Evolutionary conservation across 345 rosid species (phyloP).

Genomic region (Litchi chinensis): DNA sequence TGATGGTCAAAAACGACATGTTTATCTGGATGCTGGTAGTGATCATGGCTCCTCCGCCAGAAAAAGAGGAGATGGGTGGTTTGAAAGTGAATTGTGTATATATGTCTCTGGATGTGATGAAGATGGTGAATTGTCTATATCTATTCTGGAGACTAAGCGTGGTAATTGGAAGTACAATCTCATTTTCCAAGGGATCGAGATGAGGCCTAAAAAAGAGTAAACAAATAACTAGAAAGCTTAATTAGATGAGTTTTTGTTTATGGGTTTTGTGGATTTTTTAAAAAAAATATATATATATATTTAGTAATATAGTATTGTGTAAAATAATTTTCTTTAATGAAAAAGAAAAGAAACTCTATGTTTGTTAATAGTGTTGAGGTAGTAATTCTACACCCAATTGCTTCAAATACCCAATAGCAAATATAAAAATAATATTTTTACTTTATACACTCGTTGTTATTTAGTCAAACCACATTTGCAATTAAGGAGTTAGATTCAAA

Average conservation of each 20-base stretch:
- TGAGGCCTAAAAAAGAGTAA: slow-evolving; percentile 43
- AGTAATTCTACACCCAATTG: no score
- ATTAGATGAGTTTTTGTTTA: neutral
- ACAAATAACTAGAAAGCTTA: neutral
- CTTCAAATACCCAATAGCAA: no score
- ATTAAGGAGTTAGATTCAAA: no score
- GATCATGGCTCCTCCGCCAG: slow-evolving; percentile 19
- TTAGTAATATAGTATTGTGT: no score
- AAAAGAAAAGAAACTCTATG: no score
- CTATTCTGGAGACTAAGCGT: slow-evolving; percentile 38
- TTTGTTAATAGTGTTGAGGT: no score
- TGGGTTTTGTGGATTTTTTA: no score
- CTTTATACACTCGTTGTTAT: no score
- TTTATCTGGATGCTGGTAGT: slow-evolving; percentile 23
- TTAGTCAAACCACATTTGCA: no score
- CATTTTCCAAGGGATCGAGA: slow-evolving; percentile 57
- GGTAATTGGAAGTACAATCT: slow-evolving; percentile 63
- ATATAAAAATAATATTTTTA: no score
- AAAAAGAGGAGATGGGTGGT: slow-evolving; percentile 69
- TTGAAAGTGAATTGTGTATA: slow-evolving; percentile 61
- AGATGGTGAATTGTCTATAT: slow-evolving; percentile 46
- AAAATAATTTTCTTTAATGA: no score
- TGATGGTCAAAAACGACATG: slow-evolving; percentile 9
- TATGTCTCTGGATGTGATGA: slow-evolving; percentile 28
- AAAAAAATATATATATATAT: no score